A percentile compares a stretch with the other conserved stretches of the same genome.
These are phyloP conservation scores for Plasmodium vivax DNA, from an alignment of 169 alveolate genomes.

Conservation along the genomic window DNA sequence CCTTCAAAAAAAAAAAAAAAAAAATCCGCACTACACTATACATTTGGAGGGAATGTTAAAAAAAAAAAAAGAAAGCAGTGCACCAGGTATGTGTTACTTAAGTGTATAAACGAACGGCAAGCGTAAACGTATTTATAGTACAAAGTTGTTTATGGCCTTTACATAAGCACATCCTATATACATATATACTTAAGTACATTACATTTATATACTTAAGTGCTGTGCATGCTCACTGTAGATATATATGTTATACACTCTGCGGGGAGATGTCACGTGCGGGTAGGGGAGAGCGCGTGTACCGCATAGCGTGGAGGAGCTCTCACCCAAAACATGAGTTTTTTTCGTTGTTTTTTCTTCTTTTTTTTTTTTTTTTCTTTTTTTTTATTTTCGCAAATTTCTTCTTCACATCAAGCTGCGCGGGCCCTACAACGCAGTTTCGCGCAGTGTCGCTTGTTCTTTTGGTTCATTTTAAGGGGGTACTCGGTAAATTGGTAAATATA, in stretches of 20 bases:
- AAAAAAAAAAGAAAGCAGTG: background rate
- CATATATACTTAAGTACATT: background rate
- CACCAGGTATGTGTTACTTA: background rate
- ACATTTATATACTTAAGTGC: background rate
- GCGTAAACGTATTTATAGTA: background rate
- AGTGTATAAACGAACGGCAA: background rate
- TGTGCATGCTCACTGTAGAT: background rate
- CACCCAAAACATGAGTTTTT: background rate
- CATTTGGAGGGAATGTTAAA: background rate
- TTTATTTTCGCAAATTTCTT: background rate
- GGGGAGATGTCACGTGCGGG: background rate
- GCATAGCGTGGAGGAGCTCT: background rate
- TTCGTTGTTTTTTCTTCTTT: background rate
- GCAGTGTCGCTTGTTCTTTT: background rate
- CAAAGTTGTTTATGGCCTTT: background rate
- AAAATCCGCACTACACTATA: background rate
- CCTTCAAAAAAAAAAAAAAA: background rate
- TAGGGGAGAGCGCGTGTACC: background rate
- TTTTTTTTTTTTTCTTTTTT: background rate
- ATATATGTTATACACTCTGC: background rate
- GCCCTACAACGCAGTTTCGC: background rate
- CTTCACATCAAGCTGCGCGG: background rate
- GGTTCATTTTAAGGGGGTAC: background rate
- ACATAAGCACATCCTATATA: background rate
- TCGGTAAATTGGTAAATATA: background rate